Evolutionary conservation across 331 rosid genomes (phyloP).

Genomic region (Saraca asoca): DNA sequence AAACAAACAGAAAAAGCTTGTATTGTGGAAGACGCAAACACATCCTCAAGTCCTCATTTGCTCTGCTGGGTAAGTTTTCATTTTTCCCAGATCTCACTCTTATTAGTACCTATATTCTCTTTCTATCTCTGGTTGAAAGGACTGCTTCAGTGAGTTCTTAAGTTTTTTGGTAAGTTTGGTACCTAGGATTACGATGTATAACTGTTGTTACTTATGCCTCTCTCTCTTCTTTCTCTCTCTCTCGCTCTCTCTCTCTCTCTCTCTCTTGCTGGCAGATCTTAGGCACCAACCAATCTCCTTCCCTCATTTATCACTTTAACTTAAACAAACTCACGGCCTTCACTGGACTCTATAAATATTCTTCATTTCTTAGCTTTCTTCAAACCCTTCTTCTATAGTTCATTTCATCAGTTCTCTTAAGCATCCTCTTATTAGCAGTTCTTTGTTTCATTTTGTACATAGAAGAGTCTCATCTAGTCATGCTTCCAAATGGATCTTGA

Average conservation of each 20-base stretch:
- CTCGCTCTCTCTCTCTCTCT: conserved; percentile 38
- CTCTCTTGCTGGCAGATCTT: conserved; percentile 40
- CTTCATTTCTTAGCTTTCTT: conserved; percentile 36
- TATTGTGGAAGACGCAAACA: conserved; percentile 44
- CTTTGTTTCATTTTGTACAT: not conserved
- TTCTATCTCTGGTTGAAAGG: conserved; percentile 45
- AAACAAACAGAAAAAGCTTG: conserved; percentile 46
- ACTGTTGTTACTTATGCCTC: conserved; percentile 42
- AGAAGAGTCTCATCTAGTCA: not conserved
- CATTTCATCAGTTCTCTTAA: no score
- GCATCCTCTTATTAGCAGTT: not conserved
- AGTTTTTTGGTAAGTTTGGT: conserved; percentile 54
- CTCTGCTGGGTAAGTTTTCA: conserved; percentile 42
- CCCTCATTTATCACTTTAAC: conserved; percentile 33
- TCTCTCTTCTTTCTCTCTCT: conserved; percentile 12
- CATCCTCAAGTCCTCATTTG: conserved; percentile 35
- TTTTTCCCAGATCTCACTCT: conserved; percentile 42
- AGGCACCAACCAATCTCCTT: conserved; percentile 45
- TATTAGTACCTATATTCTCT: conserved; percentile 35
- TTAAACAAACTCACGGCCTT: conserved; percentile 1
- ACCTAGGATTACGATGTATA: conserved; percentile 61
- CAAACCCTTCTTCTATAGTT: conserved; percentile 9
- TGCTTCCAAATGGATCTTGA: conserved; percentile 31
- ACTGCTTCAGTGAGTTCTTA: conserved; percentile 44
- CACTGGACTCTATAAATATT: conserved; percentile 44